Percentiles rank a stretch among this genome's conserved stretches.
Evolutionary conservation across 2,329 filamentous ascomycete genomes (phyloP).

Genomic region (Dryadomyces quercivorus): DNA sequence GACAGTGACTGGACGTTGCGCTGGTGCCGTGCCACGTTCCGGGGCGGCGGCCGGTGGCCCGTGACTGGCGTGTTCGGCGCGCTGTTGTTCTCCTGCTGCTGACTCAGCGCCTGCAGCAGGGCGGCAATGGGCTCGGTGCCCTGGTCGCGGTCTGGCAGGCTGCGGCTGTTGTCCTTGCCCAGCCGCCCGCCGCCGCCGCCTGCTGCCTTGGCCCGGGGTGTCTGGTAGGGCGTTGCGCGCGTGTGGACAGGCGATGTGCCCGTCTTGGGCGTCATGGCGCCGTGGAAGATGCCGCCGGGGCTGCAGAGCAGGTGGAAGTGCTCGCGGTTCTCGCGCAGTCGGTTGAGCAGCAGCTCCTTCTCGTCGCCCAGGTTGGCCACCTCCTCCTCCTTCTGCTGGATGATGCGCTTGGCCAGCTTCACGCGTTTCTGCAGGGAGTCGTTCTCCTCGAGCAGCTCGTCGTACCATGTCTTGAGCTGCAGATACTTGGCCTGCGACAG

Average conservation of each 20-base stretch:
- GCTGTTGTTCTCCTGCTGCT: conserved; percentile 63
- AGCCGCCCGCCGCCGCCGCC: conserved; percentile 28
- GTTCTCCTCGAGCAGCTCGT: conserved; percentile 55
- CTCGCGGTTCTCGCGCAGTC: conserved; percentile 81
- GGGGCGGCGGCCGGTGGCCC: conserved; percentile 30
- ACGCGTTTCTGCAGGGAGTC: conserved; percentile 51
- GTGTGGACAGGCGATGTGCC: conserved; percentile 32
- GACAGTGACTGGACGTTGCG: conserved; percentile 75
- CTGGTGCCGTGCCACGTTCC: conserved; percentile 49
- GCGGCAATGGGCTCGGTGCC: conserved; percentile 61
- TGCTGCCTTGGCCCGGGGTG: conserved; percentile 28
- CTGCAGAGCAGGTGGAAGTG: conserved; percentile 71
- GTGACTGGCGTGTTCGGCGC: conserved; percentile 58
- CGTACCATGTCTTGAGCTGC: conserved; percentile 54
- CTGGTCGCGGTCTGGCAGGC: conserved; percentile 31
- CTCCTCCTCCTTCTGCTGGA: conserved; percentile 67
- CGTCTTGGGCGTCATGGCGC: conserved; percentile 44
- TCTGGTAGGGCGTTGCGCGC: conserved; percentile 37
- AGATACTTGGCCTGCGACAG: conserved; percentile 41
- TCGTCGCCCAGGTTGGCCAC: conserved; percentile 60
- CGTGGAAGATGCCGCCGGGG: conserved; percentile 56
- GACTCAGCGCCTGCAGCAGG: conserved; percentile 70
- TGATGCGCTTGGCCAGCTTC: conserved; percentile 62
- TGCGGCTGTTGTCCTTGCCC: not conserved
- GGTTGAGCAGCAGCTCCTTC: conserved; percentile 62